These are phyloP conservation scores for Hypoxylon sp. DNA, from an alignment of 2,329 filamentous ascomycete species.

Conservation along the genomic window DNA sequence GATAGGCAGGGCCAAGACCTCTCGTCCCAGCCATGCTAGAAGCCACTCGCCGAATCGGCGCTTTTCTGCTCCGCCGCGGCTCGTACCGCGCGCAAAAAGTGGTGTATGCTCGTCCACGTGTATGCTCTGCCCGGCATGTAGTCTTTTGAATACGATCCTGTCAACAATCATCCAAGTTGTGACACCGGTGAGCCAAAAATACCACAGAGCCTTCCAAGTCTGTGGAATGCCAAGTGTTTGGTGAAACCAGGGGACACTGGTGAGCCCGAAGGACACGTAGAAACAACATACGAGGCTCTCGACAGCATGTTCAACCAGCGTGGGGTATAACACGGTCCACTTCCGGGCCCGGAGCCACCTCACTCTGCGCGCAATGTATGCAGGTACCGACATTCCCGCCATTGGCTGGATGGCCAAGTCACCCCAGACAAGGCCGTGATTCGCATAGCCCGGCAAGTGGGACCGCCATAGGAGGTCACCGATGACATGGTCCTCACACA, in stretches of 20 bases:
- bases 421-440: slow-evolving; percentile 86
- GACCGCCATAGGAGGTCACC: slow-evolving; percentile 90
- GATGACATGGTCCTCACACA: slow-evolving; percentile 97
- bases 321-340: slow-evolving; percentile 90
- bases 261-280: slow-evolving; percentile 83
- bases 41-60: slow-evolving; percentile 79
- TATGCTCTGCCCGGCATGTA: slow-evolving; percentile 80
- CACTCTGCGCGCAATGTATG: slow-evolving; percentile 84
- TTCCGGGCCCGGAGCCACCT: slow-evolving; percentile 95
- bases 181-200: slow-evolving; percentile 76
- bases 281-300: slow-evolving; percentile 87
- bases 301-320: slow-evolving; percentile 91
- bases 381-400: slow-evolving; percentile 79
- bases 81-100: slow-evolving; percentile 71
- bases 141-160: slow-evolving; percentile 75
- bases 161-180: slow-evolving; percentile 80
- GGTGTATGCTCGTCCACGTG: slow-evolving; percentile 80
- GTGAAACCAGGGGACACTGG: slow-evolving; percentile 75
- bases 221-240: slow-evolving; percentile 64
- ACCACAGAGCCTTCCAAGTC: slow-evolving; percentile 75
- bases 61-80: slow-evolving; percentile 57
- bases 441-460: slow-evolving; percentile 72
- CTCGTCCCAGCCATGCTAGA: slow-evolving; percentile 85
- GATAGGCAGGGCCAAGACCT: slow-evolving; percentile 85
- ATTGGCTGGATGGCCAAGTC: slow-evolving; percentile 93